A percentile compares a stretch with the other conserved stretches of the same genome.
Evolutionary conservation across 2,329 filamentous ascomycete genomes (phyloP).

Genomic region (Ophiostoma montium): DNA sequence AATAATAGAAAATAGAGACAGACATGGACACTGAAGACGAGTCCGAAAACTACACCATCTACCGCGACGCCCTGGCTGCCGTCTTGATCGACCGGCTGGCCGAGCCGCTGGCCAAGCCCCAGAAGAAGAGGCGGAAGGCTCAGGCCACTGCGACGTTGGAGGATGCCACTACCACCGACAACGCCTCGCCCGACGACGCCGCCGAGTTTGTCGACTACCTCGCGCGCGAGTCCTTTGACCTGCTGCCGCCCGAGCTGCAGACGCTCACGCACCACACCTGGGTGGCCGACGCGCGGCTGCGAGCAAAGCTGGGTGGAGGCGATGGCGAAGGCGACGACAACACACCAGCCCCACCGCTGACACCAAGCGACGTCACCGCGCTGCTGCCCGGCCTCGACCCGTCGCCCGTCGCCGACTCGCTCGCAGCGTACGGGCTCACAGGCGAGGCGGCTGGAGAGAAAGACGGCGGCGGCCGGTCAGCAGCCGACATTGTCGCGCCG

Average conservation of each 20-base stretch:
- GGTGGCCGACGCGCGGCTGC: conserved; percentile 33
- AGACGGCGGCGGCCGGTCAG: conserved; percentile 18
- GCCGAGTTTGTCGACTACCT: conserved; percentile 75
- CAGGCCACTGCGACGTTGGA: neutral
- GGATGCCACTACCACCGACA: neutral
- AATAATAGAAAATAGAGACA: too few species aligned
- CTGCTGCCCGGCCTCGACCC: conserved; percentile 39
- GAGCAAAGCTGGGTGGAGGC: conserved; percentile 34
- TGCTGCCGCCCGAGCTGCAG: conserved; percentile 47
- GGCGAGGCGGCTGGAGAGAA: conserved; percentile 31
- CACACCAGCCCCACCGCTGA: conserved; percentile 29
- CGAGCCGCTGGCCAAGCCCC: conserved; percentile 13
- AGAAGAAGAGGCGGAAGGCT: neutral
- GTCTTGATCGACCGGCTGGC: conserved; percentile 50
- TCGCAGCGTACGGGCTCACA: conserved; percentile 42
- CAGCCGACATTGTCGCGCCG: conserved; percentile 46
- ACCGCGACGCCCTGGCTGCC: conserved; percentile 61
- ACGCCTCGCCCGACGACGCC: conserved; percentile 38
- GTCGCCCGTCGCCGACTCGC: conserved; percentile 48
- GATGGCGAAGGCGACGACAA: neutral
- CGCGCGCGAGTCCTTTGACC: conserved; percentile 51
- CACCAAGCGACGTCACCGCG: conserved; percentile 31
- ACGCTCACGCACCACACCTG: conserved; percentile 45
- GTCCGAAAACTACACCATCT: conserved; percentile 46
- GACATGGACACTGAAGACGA: conserved; percentile 11